Evolutionary conservation across 805 yeast genomes (phyloP).

Genomic region (Kodamaea hsintzibuensis): DNA sequence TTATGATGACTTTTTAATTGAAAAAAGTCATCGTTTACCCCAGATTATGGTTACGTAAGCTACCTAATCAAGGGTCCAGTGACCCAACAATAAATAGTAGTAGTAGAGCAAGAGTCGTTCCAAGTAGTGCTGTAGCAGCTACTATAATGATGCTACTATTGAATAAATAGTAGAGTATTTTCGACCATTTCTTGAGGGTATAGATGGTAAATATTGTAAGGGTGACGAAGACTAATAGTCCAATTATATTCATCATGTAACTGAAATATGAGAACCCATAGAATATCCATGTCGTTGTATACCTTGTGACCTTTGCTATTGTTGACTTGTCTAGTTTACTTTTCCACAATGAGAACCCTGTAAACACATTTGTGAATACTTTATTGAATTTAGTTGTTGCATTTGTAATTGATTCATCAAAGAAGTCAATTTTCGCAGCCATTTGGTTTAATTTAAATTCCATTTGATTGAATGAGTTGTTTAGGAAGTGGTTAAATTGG

Average conservation of each 20-base stretch:
- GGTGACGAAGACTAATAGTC: background rate
- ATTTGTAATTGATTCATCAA: background rate
- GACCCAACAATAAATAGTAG: background rate
- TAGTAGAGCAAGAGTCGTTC: background rate
- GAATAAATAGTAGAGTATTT: background rate
- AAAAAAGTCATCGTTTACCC: constrained; percentile 5
- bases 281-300: background rate
- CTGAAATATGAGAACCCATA: background rate
- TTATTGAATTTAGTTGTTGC: background rate
- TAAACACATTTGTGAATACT: background rate
- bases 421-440: constrained; percentile 1
- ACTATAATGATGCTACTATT: background rate
- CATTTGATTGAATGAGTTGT: background rate
- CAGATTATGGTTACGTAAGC: constrained; percentile 1
- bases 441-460: background rate
- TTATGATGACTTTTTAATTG: background rate
- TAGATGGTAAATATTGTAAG: background rate
- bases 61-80: background rate
- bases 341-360: background rate
- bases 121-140: background rate
- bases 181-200: background rate
- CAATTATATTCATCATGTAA: background rate
- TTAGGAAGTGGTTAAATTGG: background rate
- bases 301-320: background rate
- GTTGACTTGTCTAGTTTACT: background rate